Percentiles rank a stretch among this genome's conserved stretches.
Conservation (phyloP, 768 basidiomycete genomes). For the Serpula lacrymans region DNA sequence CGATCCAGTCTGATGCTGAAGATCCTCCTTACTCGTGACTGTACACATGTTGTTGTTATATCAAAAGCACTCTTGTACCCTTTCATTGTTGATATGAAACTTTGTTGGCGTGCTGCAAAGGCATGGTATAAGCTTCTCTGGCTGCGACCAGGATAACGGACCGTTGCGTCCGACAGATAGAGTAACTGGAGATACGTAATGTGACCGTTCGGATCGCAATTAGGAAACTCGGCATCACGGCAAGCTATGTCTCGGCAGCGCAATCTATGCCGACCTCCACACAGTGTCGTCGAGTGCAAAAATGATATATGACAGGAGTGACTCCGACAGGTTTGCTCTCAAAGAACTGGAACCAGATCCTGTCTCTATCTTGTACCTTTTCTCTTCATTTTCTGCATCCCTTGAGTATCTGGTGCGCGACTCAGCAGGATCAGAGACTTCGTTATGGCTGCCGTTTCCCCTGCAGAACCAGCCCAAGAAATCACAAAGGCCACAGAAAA, state of each 20-base stretch:
- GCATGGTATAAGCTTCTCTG: too few relatives aligned
- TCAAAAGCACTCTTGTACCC: too few relatives aligned
- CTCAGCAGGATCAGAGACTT: too few relatives aligned
- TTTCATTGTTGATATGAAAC: too few relatives aligned
- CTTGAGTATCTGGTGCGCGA: not conserved
- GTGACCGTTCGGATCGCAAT: not conserved
- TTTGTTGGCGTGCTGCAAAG: too few relatives aligned
- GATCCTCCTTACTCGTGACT: too few relatives aligned
- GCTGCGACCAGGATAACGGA: too few relatives aligned
- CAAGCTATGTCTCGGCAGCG: not conserved
- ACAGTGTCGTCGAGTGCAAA: not conserved
- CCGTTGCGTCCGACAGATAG: not conserved
- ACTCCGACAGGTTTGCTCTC: conserved; percentile 2
- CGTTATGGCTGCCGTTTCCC: not conserved
- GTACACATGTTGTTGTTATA: too few relatives aligned
- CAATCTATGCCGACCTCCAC: not conserved
- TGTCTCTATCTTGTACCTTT: not conserved
- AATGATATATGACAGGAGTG: not conserved
- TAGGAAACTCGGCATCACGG: not conserved
- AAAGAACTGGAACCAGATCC: not conserved
- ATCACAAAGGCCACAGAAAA: not conserved
- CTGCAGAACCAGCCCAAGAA: not conserved
- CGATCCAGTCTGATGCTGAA: too few relatives aligned
- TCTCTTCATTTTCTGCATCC: not conserved
- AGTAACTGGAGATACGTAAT: not conserved